These are phyloP conservation scores for Dictyostelium brefeldianum DNA, from an alignment of 78 protist genomes.

Conservation along the genomic window DNA sequence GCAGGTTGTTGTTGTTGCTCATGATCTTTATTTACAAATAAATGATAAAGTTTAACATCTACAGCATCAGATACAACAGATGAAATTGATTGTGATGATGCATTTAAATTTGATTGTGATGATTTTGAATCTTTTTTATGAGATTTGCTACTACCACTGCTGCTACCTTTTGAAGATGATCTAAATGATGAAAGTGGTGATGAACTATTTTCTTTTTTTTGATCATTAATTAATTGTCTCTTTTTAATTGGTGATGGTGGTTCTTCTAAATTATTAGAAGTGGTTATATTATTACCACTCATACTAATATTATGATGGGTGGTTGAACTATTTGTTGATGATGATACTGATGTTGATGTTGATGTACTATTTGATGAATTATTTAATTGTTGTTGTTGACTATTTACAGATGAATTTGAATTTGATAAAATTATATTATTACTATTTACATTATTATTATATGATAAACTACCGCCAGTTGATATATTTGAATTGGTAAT, in stretches of 20 bases:
- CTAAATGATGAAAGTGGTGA: not conserved
- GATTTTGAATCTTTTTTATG: conserved; percentile 14
- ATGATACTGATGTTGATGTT: not conserved
- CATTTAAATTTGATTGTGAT: not conserved
- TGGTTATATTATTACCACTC: not conserved
- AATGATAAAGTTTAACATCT: conserved; percentile 37
- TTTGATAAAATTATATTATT: not conserved
- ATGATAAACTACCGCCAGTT: not conserved
- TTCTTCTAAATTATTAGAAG: not conserved
- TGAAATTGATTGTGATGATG: not conserved
- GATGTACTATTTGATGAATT: too few relatives aligned
- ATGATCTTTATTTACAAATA: conserved; percentile 39
- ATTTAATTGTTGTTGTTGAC: not conserved
- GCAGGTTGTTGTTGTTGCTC: not conserved
- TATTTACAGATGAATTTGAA: not conserved
- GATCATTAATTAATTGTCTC: not conserved
- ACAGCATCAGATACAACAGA: conserved; percentile 24
- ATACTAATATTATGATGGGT: not conserved
- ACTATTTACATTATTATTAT: not conserved
- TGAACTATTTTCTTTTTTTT: not conserved
- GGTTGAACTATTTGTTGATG: not conserved
- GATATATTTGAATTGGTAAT: not conserved
- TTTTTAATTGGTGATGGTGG: conserved; percentile 22
- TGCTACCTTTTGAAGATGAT: not conserved
- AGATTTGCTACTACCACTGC: conserved; percentile 14